These are phyloP conservation scores for Aspergillus diversus DNA, from an alignment of 495 filamentous ascomycete species.

Conservation along the genomic window DNA sequence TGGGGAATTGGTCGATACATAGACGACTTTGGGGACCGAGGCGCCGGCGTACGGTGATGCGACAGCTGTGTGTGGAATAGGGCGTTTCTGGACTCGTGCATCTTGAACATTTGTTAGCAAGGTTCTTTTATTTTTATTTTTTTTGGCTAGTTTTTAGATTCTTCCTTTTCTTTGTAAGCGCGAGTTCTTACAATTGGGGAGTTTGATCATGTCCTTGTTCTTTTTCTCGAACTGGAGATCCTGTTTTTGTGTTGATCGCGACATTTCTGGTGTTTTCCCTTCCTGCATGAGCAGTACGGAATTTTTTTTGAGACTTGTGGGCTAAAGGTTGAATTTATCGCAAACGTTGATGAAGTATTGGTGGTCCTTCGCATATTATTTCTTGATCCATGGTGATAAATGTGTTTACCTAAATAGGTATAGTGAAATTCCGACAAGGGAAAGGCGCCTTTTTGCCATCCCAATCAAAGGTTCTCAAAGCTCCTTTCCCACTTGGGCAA, in stretches of 20 bases:
- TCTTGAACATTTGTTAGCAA: conserved; percentile 25
- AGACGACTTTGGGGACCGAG: conserved; percentile 66
- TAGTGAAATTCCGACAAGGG: no score
- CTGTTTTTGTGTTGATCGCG: conserved; percentile 9
- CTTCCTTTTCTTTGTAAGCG: background rate
- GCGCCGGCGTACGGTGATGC: conserved; percentile 58
- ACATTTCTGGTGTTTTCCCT: background rate
- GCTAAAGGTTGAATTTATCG: no score
- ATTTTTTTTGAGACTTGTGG: background rate
- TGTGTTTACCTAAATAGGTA: no score
- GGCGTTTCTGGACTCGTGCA: conserved; percentile 63
- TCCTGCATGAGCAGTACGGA: no score
- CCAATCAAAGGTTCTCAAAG: no score
- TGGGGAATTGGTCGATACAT: conserved; percentile 73
- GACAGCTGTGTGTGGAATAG: conserved; percentile 70
- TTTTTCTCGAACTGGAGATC: conserved; percentile 47
- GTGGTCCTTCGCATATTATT: no score
- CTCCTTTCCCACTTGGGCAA: no score
- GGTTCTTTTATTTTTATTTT: conserved; percentile 10
- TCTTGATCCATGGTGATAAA: no score
- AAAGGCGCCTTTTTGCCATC: no score
- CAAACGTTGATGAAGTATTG: no score
- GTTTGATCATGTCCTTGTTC: conserved; percentile 42
- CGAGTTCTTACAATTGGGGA: conserved; percentile 40
- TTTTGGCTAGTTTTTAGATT: background rate